phyloP scores from a whole-genome alignment of 331 rosid genomes.

The Stylosanthes scabra region DNA sequence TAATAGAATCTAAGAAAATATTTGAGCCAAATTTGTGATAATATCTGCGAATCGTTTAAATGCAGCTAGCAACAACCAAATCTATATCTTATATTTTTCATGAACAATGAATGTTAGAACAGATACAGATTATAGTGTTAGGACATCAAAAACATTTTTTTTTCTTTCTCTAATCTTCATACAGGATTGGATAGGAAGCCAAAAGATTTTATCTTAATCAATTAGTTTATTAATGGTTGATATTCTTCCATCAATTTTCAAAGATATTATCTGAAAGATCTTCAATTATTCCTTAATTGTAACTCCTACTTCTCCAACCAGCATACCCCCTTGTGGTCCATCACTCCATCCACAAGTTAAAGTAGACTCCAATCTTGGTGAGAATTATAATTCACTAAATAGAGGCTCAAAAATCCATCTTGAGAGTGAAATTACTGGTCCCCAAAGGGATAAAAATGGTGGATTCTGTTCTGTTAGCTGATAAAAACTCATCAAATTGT shows the following conservation, averaged over 20 bases:
- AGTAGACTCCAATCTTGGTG: slow-evolving; percentile 20
- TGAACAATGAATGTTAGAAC: slow-evolving; percentile 19
- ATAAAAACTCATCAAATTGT: neutral
- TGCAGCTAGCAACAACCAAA: slow-evolving; percentile 7
- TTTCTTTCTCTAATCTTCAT: neutral
- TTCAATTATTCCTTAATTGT: slow-evolving; percentile 27
- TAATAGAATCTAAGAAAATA: slow-evolving; percentile 3
- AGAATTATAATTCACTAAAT: slow-evolving; percentile 25
- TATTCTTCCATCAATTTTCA: slow-evolving; percentile 34
- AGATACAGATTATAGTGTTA: slow-evolving; percentile 1
- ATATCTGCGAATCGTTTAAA: slow-evolving; percentile 24
- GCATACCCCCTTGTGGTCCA: slow-evolving; percentile 33
- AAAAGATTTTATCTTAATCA: slow-evolving; percentile 25
- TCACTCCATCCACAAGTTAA: slow-evolving; percentile 28
- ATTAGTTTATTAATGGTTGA: neutral
- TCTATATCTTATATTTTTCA: neutral
- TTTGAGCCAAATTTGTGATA: slow-evolving; percentile 10
- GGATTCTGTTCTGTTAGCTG: no score
- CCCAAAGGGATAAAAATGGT: slow-evolving; percentile 22
- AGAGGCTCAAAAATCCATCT: slow-evolving; percentile 29
- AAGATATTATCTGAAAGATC: slow-evolving; percentile 10
- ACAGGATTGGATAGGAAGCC: neutral
- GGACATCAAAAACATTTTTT: neutral
- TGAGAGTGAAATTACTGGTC: slow-evolving; percentile 37
- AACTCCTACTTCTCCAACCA: slow-evolving; percentile 20